Base-by-base conservation (phyloP, 331 rosid genomes). In the Dryas integrifolia region DNA sequence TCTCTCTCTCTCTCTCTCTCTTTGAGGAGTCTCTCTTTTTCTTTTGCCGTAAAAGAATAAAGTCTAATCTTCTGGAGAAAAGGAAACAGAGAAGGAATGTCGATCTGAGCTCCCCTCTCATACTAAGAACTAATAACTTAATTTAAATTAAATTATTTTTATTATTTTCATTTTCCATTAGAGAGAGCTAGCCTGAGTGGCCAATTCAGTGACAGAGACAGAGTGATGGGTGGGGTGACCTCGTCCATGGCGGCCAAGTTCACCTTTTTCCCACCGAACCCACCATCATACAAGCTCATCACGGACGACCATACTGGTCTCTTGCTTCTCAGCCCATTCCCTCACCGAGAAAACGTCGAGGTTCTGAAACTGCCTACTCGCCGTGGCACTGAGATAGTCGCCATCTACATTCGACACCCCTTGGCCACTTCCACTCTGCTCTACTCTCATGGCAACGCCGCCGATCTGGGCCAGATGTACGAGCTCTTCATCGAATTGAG, bases 391-490 rank as follows among this genome's bases (percentile, higher is more conserved):
- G 92, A 94, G 86, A 80, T 94, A 9, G 96, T 91, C 0, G 98
- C 97, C 6, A 52, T 91, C 43, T 94, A 91, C 79, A 82, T 91
- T 76, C 85, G 97, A 3, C 95, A 94, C 65, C 97, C 97, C 0
- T 82, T 89, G 97, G 98, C 98, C 4, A 89, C 90, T 40, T 91
- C 96, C 9, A 94, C 98, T 61, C 65, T 94, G 67, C 92, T 94
- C 10, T 93, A 93, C 85, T 93, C 98, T 49, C 98, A 93, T 24
- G 98, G 98, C 7, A 93, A 93, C 92, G 98, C 98, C 9, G 96
- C 98, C 84, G 98, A 93, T 87, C 96, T 93, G 69, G 98, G 98
- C 26, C 98, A 93, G 92, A 94, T 91, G 97, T 91, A 94, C 63
- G 96, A 89, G 89, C 96, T 89, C 82, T 94, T 94, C 90, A 79